Conservation (phyloP, 2,329 filamentous ascomycete genomes). For the Zymoseptoria passerinii region DNA sequence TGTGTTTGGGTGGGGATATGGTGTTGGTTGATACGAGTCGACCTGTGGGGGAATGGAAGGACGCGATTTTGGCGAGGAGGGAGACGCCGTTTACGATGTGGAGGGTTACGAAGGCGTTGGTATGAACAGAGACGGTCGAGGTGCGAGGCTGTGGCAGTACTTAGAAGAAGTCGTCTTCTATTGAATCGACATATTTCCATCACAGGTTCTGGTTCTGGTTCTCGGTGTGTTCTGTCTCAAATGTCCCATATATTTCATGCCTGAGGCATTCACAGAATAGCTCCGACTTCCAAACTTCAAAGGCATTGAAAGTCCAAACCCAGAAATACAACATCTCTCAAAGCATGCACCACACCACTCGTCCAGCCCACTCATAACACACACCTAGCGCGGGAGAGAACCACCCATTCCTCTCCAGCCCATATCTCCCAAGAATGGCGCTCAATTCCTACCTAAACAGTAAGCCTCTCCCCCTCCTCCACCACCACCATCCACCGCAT, state of each 20-base stretch:
- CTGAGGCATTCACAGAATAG: background rate
- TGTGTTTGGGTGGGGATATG: slow-evolving; percentile 19
- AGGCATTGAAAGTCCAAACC: background rate
- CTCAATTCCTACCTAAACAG: slow-evolving; percentile 19
- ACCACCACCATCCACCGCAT: slow-evolving; percentile 83
- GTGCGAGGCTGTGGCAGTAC: background rate
- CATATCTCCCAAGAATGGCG: slow-evolving; percentile 10
- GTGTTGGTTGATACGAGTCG: slow-evolving; percentile 20
- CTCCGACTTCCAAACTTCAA: background rate
- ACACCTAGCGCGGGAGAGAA: background rate
- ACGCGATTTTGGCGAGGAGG: slow-evolving; percentile 13
- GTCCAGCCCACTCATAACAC: background rate
- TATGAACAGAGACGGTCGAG: slow-evolving; percentile 5
- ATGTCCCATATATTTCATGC: background rate
- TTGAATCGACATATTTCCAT: background rate
- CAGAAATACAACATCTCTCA: background rate
- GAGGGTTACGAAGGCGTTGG: slow-evolving; percentile 17
- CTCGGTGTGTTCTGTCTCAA: background rate
- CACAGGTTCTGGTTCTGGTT: background rate
- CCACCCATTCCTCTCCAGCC: background rate
- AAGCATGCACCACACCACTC: background rate
- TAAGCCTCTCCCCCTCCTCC: slow-evolving; percentile 52
- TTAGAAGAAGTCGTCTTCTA: background rate
- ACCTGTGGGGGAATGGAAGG: slow-evolving; percentile 14
- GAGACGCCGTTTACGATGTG: slow-evolving; percentile 18